phyloP scores from a whole-genome alignment of 768 basidiomycete species.

The Pulveroboletus sp. region DNA sequence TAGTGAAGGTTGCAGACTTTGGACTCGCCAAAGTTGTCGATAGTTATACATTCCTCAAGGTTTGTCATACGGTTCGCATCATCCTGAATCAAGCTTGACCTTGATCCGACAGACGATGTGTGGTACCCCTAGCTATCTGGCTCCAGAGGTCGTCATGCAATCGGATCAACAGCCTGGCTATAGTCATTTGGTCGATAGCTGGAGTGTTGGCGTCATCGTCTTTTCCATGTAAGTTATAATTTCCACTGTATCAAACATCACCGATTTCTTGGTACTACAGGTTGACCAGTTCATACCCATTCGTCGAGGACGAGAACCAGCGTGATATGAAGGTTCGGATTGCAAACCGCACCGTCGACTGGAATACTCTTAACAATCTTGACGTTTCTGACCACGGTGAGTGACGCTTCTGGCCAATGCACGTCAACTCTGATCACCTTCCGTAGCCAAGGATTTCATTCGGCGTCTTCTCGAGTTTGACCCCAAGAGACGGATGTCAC shows the following conservation, averaged over 20 bases:
- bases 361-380: constrained; percentile 41
- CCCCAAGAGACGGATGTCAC: constrained; percentile 65
- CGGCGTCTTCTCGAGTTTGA: constrained; percentile 57
- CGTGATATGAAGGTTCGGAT: constrained; percentile 62
- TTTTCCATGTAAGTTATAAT: constrained; percentile 71
- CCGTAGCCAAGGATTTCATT: constrained; percentile 64
- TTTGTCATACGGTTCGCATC: constrained; percentile 32
- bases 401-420: constrained; percentile 9
- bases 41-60: constrained; percentile 69
- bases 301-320: constrained; percentile 68
- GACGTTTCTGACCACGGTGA: constrained; percentile 47
- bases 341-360: constrained; percentile 56
- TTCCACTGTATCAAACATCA: not conserved
- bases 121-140: constrained; percentile 92
- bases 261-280: constrained; percentile 34
- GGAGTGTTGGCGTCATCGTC: constrained; percentile 94
- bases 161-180: constrained; percentile 60
- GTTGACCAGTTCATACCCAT: constrained; percentile 75
- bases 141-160: constrained; percentile 84
- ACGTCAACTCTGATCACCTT: constrained; percentile 20
- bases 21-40: constrained; percentile 92
- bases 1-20: constrained; percentile 91
- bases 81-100: not conserved
- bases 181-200: constrained; percentile 86
- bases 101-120: constrained; percentile 71